Base-by-base conservation (phyloP, 257 asterid species). In the Thymus mandschuricus region DNA sequence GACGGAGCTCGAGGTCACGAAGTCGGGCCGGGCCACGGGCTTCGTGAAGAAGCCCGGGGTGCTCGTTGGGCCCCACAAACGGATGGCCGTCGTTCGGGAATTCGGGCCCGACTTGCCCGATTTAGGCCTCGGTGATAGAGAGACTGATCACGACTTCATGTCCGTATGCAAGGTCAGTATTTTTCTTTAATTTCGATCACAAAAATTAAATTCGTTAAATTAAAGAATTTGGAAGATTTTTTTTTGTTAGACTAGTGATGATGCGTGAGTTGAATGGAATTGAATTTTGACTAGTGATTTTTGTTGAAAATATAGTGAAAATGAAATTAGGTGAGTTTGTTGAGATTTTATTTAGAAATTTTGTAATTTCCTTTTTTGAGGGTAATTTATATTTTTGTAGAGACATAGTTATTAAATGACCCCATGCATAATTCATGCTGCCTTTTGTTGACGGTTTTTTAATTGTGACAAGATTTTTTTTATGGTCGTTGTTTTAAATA, bases 41-140 rank as follows among this genome's bases (percentile, higher is more conserved):
- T 91, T 94, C 8, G 88, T 91, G 43, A 76, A 57, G 83, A 81
- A 75, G 33, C 97, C 98, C 0, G 98, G 97, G 5, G 92, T 94
- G 27, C 89, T 91, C 28, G 87, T 87, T 1, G 95, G 96, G 33
- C 85, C 81, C 48, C 83, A 73, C 12, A 91, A 89, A 82, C 83
- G 75, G 40, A 69, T 38, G n/a, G 95, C 92, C 4, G 33, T 94
- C 27, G 49, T 88, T 1, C 78, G 70, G 4, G 98, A 94, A 71
- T 86, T 86, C 43, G 97, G 97, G 0, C 59, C 71, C 1, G 52
- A 81, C 33, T 73, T 84, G 63, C 98, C 97, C 8, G 87, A 94
- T 85, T 68, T 91, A 57, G 98, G 97, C 0, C 87, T 94, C 3
- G 98, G 98, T 11, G 97, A 94, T 83, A 81, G 92, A 63, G 88